Evolutionary conservation across 2,329 filamentous ascomycete genomes (phyloP).

Genomic region (Aureobasidium sp.): DNA sequence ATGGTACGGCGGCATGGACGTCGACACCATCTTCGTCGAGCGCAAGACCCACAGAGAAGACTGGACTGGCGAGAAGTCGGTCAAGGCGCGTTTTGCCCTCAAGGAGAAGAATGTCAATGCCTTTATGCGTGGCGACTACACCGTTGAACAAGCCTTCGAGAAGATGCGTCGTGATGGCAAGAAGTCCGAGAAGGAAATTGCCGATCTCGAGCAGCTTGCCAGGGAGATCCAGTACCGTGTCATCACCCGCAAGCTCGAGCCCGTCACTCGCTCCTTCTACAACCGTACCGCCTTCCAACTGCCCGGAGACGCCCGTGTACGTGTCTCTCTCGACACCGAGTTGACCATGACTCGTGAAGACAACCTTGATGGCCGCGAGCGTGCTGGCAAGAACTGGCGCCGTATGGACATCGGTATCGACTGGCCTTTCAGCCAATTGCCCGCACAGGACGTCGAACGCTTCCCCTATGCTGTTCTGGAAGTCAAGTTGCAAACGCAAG

Average conservation of each 20-base stretch:
- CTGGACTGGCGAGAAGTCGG: slow-evolving; percentile 98
- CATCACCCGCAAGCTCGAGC: slow-evolving; percentile 76
- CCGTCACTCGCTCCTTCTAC: slow-evolving; percentile 93
- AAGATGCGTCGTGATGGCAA: slow-evolving; percentile 94
- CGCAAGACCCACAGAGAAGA: slow-evolving; percentile 97
- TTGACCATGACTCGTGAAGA: slow-evolving; percentile 93
- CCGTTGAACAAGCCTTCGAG: slow-evolving; percentile 84
- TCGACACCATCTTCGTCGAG: slow-evolving; percentile 92
- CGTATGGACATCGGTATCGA: slow-evolving; percentile 97
- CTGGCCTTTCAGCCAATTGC: slow-evolving; percentile 84
- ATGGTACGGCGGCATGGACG: slow-evolving; percentile 97
- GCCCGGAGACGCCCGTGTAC: slow-evolving; percentile 88
- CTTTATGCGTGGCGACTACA: slow-evolving; percentile 76
- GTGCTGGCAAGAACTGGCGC: slow-evolving; percentile 86
- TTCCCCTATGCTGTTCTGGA: slow-evolving; percentile 96
- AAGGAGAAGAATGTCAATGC: slow-evolving; percentile 98
- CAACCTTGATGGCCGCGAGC: slow-evolving; percentile 72
- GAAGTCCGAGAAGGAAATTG: slow-evolving; percentile 85
- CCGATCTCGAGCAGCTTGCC: slow-evolving; percentile 81
- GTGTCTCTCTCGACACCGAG: slow-evolving; percentile 94
- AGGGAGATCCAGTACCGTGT: slow-evolving; percentile 91
- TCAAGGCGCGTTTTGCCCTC: slow-evolving; percentile 89
- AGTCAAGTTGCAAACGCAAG: slow-evolving; percentile 94
- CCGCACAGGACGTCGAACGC: slow-evolving; percentile 73
- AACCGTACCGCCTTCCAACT: slow-evolving; percentile 97